Percentiles rank a stretch among this genome's conserved stretches.
phyloP scores from a whole-genome alignment of 306 rosid genomes.

The Cicer pinnatifidum region DNA sequence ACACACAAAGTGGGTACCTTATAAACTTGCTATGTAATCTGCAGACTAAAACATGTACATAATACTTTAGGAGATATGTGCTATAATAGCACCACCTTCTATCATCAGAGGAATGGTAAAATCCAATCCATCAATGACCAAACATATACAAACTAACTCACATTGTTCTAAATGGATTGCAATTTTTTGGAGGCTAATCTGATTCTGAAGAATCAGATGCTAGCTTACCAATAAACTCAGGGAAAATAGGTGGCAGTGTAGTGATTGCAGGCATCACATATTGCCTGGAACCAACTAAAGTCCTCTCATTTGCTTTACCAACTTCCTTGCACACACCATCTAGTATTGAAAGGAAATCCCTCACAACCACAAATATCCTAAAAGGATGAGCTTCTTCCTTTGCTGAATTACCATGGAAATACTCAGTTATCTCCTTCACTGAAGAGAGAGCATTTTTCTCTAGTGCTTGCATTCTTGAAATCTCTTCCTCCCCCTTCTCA shows the following conservation, averaged over 20 bases:
- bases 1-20: background rate
- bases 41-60: slow-evolving; percentile 42
- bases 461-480: slow-evolving; percentile 59
- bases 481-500: slow-evolving; percentile 70
- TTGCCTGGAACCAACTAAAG: slow-evolving; percentile 65
- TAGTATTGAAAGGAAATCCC: slow-evolving; percentile 76
- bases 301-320: slow-evolving; percentile 78
- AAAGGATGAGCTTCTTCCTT: slow-evolving; percentile 91
- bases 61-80: slow-evolving; percentile 16
- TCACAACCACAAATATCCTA: slow-evolving; percentile 77
- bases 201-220: slow-evolving; percentile 56
- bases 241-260: slow-evolving; percentile 50
- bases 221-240: slow-evolving; percentile 54
- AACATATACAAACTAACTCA: slow-evolving; percentile 10
- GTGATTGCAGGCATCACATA: slow-evolving; percentile 52
- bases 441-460: slow-evolving; percentile 61
- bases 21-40: slow-evolving; percentile 17
- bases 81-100: slow-evolving; percentile 45
- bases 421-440: slow-evolving; percentile 81
- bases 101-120: slow-evolving; percentile 48
- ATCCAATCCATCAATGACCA: slow-evolving; percentile 25
- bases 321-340: slow-evolving; percentile 88
- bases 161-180: background rate
- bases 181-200: slow-evolving; percentile 34
- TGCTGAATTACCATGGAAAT: slow-evolving; percentile 83